A percentile compares a stretch with the other conserved stretches of the same genome.
These are phyloP conservation scores for Stevia rebaudiana DNA, from an alignment of 140 eudicot species.

Conservation along the genomic window DNA sequence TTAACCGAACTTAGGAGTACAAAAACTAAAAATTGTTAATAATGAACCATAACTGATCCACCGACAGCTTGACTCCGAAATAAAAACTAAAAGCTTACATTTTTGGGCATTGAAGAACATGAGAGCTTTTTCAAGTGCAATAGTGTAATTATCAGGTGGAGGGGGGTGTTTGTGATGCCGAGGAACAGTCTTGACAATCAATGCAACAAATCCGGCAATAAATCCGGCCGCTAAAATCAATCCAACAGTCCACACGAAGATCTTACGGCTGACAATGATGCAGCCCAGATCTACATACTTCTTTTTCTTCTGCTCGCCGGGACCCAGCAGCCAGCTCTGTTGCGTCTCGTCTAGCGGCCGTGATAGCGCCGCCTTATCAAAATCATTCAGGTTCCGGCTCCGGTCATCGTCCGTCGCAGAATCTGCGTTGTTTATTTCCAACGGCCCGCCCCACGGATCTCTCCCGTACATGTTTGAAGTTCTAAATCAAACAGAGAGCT, in stretches of 20 bases:
- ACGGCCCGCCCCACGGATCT: slow-evolving; percentile 97
- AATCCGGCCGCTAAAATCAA: slow-evolving; percentile 67
- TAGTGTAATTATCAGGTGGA: slow-evolving; percentile 81
- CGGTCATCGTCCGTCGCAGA: slow-evolving; percentile 92
- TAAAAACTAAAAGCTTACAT: slow-evolving; percentile 33
- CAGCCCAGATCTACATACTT: slow-evolving; percentile 94
- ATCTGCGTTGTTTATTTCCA: slow-evolving; percentile 80
- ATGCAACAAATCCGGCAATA: slow-evolving; percentile 55
- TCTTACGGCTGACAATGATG: slow-evolving; percentile 79
- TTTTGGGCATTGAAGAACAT: slow-evolving; percentile 82
- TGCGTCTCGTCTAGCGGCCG: slow-evolving; percentile 90
- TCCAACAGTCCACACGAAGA: slow-evolving; percentile 85
- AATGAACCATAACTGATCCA: too few relatives aligned
- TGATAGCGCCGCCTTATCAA: slow-evolving; percentile 76
- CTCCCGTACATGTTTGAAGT: slow-evolving; percentile 65
- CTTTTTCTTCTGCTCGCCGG: slow-evolving; percentile 91
- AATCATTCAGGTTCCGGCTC: slow-evolving; percentile 76
- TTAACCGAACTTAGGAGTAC: too few relatives aligned
- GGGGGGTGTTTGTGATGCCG: slow-evolving; percentile 57
- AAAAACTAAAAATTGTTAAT: too few relatives aligned
- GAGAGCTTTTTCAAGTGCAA: slow-evolving; percentile 67
- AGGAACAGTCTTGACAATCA: slow-evolving; percentile 73
- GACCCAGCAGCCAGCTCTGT: slow-evolving; percentile 94
- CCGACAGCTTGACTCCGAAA: too few relatives aligned
- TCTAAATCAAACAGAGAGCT: neutral